A percentile compares a stretch with the other conserved stretches of the same genome.
Conservation (phyloP, 176 grass and related monocot species). For the Ananas comosus region DNA sequence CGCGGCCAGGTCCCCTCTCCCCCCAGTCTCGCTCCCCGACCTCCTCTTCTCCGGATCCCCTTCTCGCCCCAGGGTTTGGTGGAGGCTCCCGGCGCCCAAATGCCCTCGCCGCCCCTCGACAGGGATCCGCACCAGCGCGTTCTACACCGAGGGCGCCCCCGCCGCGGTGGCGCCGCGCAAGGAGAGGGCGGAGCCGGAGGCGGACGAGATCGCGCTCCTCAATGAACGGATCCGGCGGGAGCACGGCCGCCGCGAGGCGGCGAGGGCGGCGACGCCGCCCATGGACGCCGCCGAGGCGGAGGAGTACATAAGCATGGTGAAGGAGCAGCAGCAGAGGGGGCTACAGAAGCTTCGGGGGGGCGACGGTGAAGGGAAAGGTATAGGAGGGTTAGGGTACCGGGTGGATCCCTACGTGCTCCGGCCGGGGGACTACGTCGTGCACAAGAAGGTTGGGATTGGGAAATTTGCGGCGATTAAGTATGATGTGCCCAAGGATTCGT, state of each 20-base stretch:
- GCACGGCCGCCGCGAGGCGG: constrained; percentile 29
- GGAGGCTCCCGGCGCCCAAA: constrained; percentile 12
- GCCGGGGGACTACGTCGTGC: constrained; percentile 80
- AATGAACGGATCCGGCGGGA: constrained; percentile 54
- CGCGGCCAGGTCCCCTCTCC: not conserved
- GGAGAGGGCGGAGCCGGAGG: constrained; percentile 12
- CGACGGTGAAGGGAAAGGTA: constrained; percentile 11
- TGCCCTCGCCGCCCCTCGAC: not conserved
- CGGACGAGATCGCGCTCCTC: constrained; percentile 56
- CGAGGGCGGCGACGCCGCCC: not conserved
- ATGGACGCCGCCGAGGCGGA: constrained; percentile 58
- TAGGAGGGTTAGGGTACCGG: constrained; percentile 62
- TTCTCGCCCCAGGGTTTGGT: not conserved
- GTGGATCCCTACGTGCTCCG: constrained; percentile 67
- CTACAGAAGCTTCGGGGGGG: constrained; percentile 18
- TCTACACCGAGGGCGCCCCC: constrained; percentile 21
- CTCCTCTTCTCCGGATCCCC: not conserved
- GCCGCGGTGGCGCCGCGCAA: not conserved
- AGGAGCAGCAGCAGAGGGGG: constrained; percentile 17
- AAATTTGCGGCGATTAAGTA: constrained; percentile 75
- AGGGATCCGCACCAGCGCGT: constrained; percentile 21
- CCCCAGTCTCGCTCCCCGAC: constrained; percentile 1
- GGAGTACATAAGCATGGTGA: constrained; percentile 41
- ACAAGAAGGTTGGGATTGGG: constrained; percentile 89
- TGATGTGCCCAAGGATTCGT: constrained; percentile 35